Evolutionary conservation across 2,329 filamentous ascomycete species (phyloP).

Genomic region (Alternaria sp.): DNA sequence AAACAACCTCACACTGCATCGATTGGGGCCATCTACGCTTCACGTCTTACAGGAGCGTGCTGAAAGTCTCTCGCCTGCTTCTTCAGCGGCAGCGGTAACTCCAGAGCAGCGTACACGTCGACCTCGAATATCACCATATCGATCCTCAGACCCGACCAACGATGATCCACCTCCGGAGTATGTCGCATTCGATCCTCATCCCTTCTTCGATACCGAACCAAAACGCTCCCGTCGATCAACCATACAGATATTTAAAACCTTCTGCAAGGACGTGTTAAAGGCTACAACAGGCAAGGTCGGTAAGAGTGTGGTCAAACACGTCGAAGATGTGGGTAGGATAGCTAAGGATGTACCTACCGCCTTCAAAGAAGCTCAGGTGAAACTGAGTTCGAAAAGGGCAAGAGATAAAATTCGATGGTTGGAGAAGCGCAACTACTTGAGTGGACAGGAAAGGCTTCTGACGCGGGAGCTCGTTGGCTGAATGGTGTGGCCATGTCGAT

Average conservation of each 20-base stretch:
- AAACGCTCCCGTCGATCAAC: not conserved
- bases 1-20: not conserved
- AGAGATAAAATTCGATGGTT: constrained; percentile 13
- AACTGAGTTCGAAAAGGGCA: constrained; percentile 7
- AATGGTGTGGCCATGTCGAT: not conserved
- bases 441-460: constrained; percentile 1
- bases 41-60: not conserved
- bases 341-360: constrained; percentile 8
- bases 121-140: not conserved
- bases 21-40: not conserved
- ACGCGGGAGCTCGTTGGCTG: not conserved
- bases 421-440: constrained; percentile 11
- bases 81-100: not conserved
- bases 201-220: constrained; percentile 1
- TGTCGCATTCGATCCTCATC: constrained; percentile 10
- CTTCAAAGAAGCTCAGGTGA: constrained; percentile 3
- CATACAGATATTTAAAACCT: not conserved
- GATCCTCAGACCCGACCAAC: not conserved
- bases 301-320: constrained; percentile 6
- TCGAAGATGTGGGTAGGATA: constrained; percentile 9
- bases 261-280: constrained; percentile 1
- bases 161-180: constrained; percentile 13
- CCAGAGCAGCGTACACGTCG: not conserved
- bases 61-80: not conserved
- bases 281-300: constrained; percentile 8